Evolutionary conservation across 805 yeast species (phyloP).

Genomic region (Cyberlindnera maritima): DNA sequence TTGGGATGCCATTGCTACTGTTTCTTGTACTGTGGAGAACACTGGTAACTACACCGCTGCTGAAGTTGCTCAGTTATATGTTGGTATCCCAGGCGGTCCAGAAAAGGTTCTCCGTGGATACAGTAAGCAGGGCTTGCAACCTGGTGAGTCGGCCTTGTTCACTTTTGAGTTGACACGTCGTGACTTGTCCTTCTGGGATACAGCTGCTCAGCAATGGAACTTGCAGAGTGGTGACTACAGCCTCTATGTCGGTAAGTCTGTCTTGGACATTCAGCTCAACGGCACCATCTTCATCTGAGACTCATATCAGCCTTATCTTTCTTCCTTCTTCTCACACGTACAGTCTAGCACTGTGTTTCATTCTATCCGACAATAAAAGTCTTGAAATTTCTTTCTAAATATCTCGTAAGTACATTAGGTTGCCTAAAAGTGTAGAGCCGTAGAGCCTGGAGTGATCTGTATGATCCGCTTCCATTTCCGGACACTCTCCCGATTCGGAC

Average conservation of each 20-base stretch:
- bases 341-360: no score
- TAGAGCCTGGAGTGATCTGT: no score
- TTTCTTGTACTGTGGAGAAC: constrained; percentile 5
- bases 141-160: constrained; percentile 37
- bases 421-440: no score
- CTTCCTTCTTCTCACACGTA: neutral
- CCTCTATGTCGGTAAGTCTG: constrained; percentile 39
- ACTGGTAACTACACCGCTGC: constrained; percentile 43
- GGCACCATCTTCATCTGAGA: constrained; percentile 6
- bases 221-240: constrained; percentile 31
- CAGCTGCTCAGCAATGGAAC: constrained; percentile 6
- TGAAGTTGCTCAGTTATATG: constrained; percentile 50
- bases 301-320: neutral
- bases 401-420: no score
- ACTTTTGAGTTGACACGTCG: constrained; percentile 7
- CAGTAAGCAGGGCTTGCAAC: constrained; percentile 40
- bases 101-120: constrained; percentile 50
- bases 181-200: constrained; percentile 10
- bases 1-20: constrained; percentile 9
- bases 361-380: no score
- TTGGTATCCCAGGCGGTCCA: constrained; percentile 40
- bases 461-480: neutral
- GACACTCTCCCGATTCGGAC: neutral
- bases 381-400: no score
- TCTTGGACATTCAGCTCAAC: constrained; percentile 8